Evolutionary conservation across 202 grass and related monocot species (phyloP).

Genomic region (Hordeum pubiflorum): DNA sequence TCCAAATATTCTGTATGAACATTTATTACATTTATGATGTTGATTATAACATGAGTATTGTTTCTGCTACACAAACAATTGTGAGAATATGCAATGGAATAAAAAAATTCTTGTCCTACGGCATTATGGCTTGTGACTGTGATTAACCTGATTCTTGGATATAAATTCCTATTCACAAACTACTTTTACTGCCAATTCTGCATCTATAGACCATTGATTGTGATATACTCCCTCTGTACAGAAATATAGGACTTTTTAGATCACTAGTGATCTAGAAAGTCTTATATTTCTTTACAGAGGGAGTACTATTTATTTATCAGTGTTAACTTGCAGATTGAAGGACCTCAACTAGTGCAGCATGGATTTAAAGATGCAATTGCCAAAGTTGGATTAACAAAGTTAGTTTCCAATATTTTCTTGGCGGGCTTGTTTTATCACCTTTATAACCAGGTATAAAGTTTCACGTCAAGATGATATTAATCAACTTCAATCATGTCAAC

Average conservation of each 20-base stretch:
- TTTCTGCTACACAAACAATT: neutral
- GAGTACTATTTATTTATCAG: neutral
- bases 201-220: conserved; percentile 1
- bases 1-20: neutral
- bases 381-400: conserved; percentile 63
- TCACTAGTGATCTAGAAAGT: too few relatives aligned
- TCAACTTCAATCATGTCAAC: neutral
- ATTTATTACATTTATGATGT: neutral
- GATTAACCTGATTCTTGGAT: conserved; percentile 4
- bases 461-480: neutral
- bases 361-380: conserved; percentile 70
- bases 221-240: neutral
- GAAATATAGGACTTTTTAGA: too few relatives aligned
- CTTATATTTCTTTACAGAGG: too few relatives aligned
- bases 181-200: neutral
- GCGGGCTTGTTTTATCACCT: conserved; percentile 91
- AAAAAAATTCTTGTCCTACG: neutral
- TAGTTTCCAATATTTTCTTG: conserved; percentile 64
- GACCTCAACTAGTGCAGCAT: conserved; percentile 62
- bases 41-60: neutral
- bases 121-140: neutral
- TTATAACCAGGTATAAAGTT: conserved; percentile 74
- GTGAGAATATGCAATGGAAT: neutral
- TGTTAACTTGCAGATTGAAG: conserved; percentile 56
- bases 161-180: neutral